Base-by-base conservation (phyloP, 2,329 filamentous ascomycete genomes). In the Thermothelomyces thermophilus region DNA sequence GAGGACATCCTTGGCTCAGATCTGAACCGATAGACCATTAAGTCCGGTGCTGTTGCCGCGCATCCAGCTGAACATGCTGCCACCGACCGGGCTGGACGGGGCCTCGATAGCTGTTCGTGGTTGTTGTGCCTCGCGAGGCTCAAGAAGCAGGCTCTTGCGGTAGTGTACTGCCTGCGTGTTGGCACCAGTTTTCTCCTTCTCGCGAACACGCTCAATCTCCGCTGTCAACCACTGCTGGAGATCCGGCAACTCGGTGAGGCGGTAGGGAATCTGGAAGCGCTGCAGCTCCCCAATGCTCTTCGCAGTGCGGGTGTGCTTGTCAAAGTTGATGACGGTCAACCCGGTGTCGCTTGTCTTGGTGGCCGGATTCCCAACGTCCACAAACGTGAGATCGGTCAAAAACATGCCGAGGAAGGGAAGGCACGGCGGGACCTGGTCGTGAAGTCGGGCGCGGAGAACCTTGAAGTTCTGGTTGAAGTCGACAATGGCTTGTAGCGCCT, bases 361-460 rank as follows among this genome's bases (percentile, higher is more conserved):
- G 5, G 88, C 81, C 30, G 87, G 86, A 66, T 97, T 97, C 54
- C 93, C 93, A 56, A 91, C 90, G 64, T 97, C 90, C 48, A 95
- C 86, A 68, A 98, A 97, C 0, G 90, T 96, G 33, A 98, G 74
- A 64, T 98, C 93, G 0, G 93, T 98, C 34, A 98, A 75, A 66
- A 96, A 97, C 70, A 95, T 95, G 56, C 93, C 93, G 2, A 98
- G 80, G 66, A 97, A 98, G 0, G 93, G 93, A 46, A 98, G 76
- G 64, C 93, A 98, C 5, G 93, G 91, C 1, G 90, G 88, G 0
- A 94, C 83, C 48, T 94, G 87, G 60, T 88, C 85, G 59, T 91
- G 84, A 3, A 98, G 80, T 39, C 87, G 83, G 51, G 85, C 82
- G 40, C 93, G 86, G 20, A 98, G 80, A 10, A 86, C 82, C 55